Evolutionary conservation across 2,329 filamentous ascomycete genomes (phyloP), one percentile per base, ranked within the genome.

Genomic region (Phyllosticta citriasiana): DNA sequence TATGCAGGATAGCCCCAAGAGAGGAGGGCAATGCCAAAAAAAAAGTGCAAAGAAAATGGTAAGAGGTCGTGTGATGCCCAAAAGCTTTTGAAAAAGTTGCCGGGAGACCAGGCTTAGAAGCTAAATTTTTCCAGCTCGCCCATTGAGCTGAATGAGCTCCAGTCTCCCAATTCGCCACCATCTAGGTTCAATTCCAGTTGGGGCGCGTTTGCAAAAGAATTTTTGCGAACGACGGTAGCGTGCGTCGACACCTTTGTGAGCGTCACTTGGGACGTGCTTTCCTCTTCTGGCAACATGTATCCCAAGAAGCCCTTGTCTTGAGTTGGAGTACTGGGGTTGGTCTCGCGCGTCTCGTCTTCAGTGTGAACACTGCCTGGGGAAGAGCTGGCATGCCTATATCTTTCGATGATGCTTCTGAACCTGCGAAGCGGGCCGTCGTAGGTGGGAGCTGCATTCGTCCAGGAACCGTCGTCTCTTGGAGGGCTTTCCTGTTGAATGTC

Each of bases 201-300:
- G 2, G 40, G 40, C n/a, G 40, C 40, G 40, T 47, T 47, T 47
- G 40, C n/a, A 47, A 47, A 26, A 4, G 52, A 27, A 10, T n/a
- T n/a, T n/a, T n/a, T n/a, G 40, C 54, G 54, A 47, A 61, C 59
- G 9, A 61, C 56, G 7, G 59, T 57, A 5, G 55, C 30, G 19
- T 57, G 59, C 24, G 54, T 61, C 10, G 59, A 47, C 22, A 57
- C 19, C 51, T 71, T 67, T 1, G 66, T 69, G 10, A 72, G 64
- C 3, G 69, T 73, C 16, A 58, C 58, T 47, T 73, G 70, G 10
- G 68, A 69, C 2, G 55, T 62, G 0, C 62, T 66, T 8, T 70
- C 67, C 19, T 71, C 67, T 10, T 69, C 66, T 1, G 71, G 70
- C 0, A 74, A 65, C 52, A 66, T 71, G 62, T 72, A 73, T 14